Base-by-base conservation (phyloP, 371 early-diverging fungal genomes). In the Blyttiomyces sp. region DNA sequence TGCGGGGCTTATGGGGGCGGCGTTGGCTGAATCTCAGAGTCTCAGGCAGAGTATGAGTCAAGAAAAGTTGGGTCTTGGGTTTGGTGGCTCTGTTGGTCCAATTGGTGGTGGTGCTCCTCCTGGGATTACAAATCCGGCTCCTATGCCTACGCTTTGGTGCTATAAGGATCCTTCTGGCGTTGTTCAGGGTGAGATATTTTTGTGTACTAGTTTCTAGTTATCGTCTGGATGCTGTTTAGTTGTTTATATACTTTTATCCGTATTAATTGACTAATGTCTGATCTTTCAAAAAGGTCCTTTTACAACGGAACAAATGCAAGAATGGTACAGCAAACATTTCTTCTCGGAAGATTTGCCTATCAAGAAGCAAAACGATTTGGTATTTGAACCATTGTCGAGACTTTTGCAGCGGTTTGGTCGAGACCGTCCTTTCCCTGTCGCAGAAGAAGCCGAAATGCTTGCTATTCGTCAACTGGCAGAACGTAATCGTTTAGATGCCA, bases 251-350 rank as follows among this genome's bases (percentile, higher is more conserved):
- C 11, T 11, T 13, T 17, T 52, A 35, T 34, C 49, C 13, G 11
- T 16, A 16, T 13, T 23, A 6, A 45, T 16, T 19, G 23, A 54
- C 13, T 53, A 16, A 30, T 30, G n/a, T n/a, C 17, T 30, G 17
- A 27, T 13, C 32, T 32, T 19, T 59, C 28, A 57, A 1, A 45
- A n/a, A 75, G 79, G 81, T 4, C 78, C 82, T 16, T 81, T 79
- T 63, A 36, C 63, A 23, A 52, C 71, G 9, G 59, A 61, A 28
- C 69, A 77, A 51, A 81, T 81, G 82, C 82, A 81, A 32, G 74
- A 72, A 13, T 81, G 82, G 82, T 74, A 67, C 66, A 32, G 36
- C n/a, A 61, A 64, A 28, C 66, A 66, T 23, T 81, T 72, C 54
- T 77, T 81, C 50, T 63, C 55, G 13, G 63, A 61, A 16, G 68